Evolutionary conservation across 2,329 filamentous ascomycete species (phyloP).

Genomic region (Hymenoscyphus scutula): DNA sequence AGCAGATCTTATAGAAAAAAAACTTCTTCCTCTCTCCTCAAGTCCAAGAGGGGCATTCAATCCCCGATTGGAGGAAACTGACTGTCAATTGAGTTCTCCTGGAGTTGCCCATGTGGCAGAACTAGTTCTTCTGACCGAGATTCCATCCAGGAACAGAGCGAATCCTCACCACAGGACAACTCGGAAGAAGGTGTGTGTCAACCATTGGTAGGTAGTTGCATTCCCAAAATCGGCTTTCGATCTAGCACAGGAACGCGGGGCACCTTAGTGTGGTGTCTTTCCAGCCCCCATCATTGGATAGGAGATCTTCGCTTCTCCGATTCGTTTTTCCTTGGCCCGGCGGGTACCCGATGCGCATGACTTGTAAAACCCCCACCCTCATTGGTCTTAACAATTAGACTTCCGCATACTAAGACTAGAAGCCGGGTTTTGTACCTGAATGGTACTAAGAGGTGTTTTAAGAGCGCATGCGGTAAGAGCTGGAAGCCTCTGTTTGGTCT

Average conservation of each 20-base stretch:
- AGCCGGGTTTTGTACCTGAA: background rate
- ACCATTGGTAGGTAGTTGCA: background rate
- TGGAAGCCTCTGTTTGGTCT: background rate
- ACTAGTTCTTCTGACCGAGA: background rate
- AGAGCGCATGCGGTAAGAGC: background rate
- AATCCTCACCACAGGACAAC: background rate
- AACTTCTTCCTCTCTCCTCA: background rate
- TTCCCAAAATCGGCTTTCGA: background rate
- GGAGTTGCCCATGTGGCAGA: background rate
- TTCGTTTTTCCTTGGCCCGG: background rate
- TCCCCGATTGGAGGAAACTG: background rate
- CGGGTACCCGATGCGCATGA: background rate
- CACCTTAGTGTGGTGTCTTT: background rate
- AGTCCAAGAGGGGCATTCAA: background rate
- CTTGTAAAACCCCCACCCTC: background rate
- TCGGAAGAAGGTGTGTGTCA: slow-evolving; percentile 1
- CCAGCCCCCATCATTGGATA: background rate
- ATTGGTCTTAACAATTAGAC: background rate
- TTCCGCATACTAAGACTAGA: background rate
- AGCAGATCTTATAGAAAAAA: background rate
- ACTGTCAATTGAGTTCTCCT: background rate
- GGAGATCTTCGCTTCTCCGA: background rate
- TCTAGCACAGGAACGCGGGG: background rate
- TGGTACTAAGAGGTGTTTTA: background rate
- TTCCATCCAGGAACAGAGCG: background rate